Evolutionary conservation across 2,329 filamentous ascomycete genomes (phyloP).

Genomic region (Plectosphaerella plurivora): DNA sequence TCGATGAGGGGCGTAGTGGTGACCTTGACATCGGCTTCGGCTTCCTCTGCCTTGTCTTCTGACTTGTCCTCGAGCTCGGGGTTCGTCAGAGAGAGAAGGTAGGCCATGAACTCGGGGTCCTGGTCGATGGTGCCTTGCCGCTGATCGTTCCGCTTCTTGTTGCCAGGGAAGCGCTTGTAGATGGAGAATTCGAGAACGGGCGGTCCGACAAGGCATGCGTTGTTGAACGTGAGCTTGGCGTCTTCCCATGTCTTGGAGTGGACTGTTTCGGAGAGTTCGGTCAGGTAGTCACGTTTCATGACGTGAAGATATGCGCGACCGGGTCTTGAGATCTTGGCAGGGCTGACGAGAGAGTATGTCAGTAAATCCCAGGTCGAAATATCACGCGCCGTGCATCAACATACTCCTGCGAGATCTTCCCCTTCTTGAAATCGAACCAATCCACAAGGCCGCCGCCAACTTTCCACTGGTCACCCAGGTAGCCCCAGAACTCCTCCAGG

Average conservation of each 20-base stretch:
- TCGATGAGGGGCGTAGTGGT: constrained; percentile 87
- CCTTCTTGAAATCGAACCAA: constrained; percentile 64
- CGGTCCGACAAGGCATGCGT: constrained; percentile 68
- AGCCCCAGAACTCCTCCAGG: constrained; percentile 66
- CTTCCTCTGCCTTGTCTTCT: constrained; percentile 44
- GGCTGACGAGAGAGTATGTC: constrained; percentile 37
- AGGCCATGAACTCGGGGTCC: constrained; percentile 91
- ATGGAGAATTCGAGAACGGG: constrained; percentile 78
- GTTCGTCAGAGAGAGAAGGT: constrained; percentile 82
- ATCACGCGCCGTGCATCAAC: constrained; percentile 20
- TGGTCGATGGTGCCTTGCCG: constrained; percentile 95
- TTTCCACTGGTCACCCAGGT: constrained; percentile 78
- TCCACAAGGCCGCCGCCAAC: constrained; percentile 76
- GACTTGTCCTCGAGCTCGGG: constrained; percentile 45
- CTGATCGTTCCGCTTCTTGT: constrained; percentile 71
- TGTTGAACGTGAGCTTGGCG: constrained; percentile 70
- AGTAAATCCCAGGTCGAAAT: constrained; percentile 4
- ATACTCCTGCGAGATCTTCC: constrained; percentile 81
- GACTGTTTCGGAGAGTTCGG: constrained; percentile 65
- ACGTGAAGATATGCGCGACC: constrained; percentile 81
- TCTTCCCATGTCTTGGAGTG: constrained; percentile 72
- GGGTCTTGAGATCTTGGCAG: constrained; percentile 80
- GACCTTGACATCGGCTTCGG: constrained; percentile 54
- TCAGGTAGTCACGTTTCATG: constrained; percentile 63
- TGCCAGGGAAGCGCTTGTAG: constrained; percentile 76